A percentile compares a stretch with the other conserved stretches of the same genome.
phyloP scores from a whole-genome alignment of 371 early-diverging fungal species.

The Mucor irregularis region DNA sequence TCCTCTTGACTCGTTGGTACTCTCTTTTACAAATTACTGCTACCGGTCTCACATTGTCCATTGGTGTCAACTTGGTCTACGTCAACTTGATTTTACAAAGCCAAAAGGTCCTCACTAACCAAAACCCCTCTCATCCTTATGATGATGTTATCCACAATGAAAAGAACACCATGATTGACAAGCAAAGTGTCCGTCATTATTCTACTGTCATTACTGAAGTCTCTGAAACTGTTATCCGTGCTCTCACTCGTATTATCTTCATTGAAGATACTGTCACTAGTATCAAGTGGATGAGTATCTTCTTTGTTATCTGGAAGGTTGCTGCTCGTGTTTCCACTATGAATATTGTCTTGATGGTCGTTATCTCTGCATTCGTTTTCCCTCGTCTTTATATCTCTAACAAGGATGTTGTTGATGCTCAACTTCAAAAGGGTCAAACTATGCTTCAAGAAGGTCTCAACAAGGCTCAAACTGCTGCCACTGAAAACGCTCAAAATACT shows the following conservation, averaged over 20 bases:
- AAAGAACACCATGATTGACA: constrained; percentile 21
- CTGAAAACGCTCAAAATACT: constrained; percentile 17
- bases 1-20: constrained; percentile 39
- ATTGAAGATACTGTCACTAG: constrained; percentile 42
- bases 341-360: constrained; percentile 24
- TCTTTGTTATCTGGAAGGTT: constrained; percentile 39
- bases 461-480: constrained; percentile 23
- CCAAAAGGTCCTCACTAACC: constrained; percentile 29
- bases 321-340: constrained; percentile 41
- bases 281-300: constrained; percentile 40
- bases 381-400: constrained; percentile 42
- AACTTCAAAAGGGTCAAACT: constrained; percentile 39
- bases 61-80: constrained; percentile 43
- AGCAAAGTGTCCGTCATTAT: constrained; percentile 29
- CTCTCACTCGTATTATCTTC: constrained; percentile 43
- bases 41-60: constrained; percentile 33
- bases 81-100: constrained; percentile 39
- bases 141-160: constrained; percentile 34
- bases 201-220: constrained; percentile 33
- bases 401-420: constrained; percentile 45
- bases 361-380: constrained; percentile 38
- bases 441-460: constrained; percentile 20
- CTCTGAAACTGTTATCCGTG: constrained; percentile 36
- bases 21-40: constrained; percentile 41
- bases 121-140: constrained; percentile 37